Conservation (phyloP, 2,329 filamentous ascomycete species). For the Parastagonospora nodorum region DNA sequence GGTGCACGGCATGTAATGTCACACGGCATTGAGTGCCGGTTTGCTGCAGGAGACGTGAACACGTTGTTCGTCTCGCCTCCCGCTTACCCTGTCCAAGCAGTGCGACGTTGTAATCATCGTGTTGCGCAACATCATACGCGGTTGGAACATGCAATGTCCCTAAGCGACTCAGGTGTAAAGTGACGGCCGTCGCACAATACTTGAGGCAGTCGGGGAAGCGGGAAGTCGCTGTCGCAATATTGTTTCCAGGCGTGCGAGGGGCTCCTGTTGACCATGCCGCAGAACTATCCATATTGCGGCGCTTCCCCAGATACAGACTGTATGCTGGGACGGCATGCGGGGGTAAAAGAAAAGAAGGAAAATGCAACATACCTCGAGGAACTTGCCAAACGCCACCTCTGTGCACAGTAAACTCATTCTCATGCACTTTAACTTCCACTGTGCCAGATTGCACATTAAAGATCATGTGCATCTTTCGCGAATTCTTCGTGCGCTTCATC, state of each 20-base stretch:
- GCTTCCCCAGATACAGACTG: too few species aligned
- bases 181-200: slow-evolving; percentile 34
- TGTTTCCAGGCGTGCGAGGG: neutral
- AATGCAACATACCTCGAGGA: slow-evolving; percentile 75
- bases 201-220: neutral
- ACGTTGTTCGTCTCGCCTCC: slow-evolving; percentile 5
- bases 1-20: slow-evolving; percentile 21
- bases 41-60: slow-evolving; percentile 19
- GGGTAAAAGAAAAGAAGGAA: slow-evolving; percentile 7
- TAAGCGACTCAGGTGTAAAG: slow-evolving; percentile 31
- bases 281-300: too few species aligned
- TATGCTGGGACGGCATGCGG: neutral
- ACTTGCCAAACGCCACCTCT: slow-evolving; percentile 94
- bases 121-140: slow-evolving; percentile 13
- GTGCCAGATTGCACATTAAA: slow-evolving; percentile 89
- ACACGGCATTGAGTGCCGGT: slow-evolving; percentile 30
- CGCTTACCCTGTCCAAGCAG: slow-evolving; percentile 23
- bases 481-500: slow-evolving; percentile 89
- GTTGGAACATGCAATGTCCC: slow-evolving; percentile 21
- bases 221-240: neutral
- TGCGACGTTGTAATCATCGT: slow-evolving; percentile 21
- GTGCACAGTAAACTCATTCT: slow-evolving; percentile 78
- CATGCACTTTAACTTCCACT: slow-evolving; percentile 77
- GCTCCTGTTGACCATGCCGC: neutral
- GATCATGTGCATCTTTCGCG: slow-evolving; percentile 93